Evolutionary conservation across 2,329 filamentous ascomycete species (phyloP).

Genomic region (Pseudogymnoascus sp.): DNA sequence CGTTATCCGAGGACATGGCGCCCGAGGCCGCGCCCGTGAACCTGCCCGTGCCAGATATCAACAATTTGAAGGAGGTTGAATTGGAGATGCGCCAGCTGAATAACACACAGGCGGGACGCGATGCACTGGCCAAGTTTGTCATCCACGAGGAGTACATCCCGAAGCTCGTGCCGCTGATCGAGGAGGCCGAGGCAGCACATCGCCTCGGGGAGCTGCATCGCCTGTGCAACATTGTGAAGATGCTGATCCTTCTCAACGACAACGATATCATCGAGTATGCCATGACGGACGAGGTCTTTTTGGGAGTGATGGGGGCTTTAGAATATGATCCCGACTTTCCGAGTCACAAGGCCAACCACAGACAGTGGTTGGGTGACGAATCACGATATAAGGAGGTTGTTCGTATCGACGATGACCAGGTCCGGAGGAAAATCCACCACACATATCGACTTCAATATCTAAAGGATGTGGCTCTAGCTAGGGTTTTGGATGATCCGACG

Average conservation of each 20-base stretch:
- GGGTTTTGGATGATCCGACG: constrained; percentile 93
- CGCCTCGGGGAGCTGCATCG: constrained; percentile 79
- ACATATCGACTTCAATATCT: constrained; percentile 94
- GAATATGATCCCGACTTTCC: constrained; percentile 99
- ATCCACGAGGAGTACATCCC: constrained; percentile 78
- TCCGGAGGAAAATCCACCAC: constrained; percentile 87
- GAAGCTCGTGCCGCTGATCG: constrained; percentile 78
- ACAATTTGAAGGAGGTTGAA: constrained; percentile 77
- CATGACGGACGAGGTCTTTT: constrained; percentile 79
- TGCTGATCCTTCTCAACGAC: constrained; percentile 88
- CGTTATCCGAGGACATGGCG: constrained; percentile 74
- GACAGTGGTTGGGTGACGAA: constrained; percentile 82
- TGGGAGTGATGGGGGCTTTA: constrained; percentile 88
- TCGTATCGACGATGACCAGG: constrained; percentile 72
- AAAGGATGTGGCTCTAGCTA: constrained; percentile 94
- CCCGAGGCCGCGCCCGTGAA: constrained; percentile 67
- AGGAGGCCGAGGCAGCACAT: constrained; percentile 85
- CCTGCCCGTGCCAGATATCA: constrained; percentile 73
- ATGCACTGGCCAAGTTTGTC: constrained; percentile 81
- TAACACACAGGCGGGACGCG: constrained; percentile 65
- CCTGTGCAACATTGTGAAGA: constrained; percentile 97
- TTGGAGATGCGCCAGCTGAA: constrained; percentile 73
- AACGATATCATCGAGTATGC: constrained; percentile 89
- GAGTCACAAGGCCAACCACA: constrained; percentile 93
- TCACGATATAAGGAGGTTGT: constrained; percentile 96